A percentile compares a stretch with the other conserved stretches of the same genome.
Conservation (phyloP, 2,329 filamentous ascomycete genomes). For the Colletotrichum trifolii region DNA sequence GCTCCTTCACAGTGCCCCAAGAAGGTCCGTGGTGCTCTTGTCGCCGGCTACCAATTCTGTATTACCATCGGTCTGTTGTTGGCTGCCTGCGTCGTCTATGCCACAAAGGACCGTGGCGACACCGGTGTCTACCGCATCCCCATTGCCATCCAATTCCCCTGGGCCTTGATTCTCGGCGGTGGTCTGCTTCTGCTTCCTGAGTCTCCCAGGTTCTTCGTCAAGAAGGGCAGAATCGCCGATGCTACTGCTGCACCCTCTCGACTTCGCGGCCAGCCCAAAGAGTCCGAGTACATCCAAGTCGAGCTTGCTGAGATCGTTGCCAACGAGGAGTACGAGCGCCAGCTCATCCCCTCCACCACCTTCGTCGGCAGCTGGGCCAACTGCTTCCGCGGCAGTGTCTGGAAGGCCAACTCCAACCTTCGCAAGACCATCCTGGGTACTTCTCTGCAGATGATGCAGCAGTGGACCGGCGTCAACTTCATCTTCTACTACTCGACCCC, state of each 20-base stretch:
- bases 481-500: slow-evolving; percentile 89
- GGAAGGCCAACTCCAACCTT: slow-evolving; percentile 72
- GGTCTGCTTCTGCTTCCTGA: slow-evolving; percentile 85
- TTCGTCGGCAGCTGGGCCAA: slow-evolving; percentile 77
- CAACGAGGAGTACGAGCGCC: slow-evolving; percentile 87
- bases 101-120: slow-evolving; percentile 69
- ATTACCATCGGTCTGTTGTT: slow-evolving; percentile 83
- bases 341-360: slow-evolving; percentile 71
- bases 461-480: slow-evolving; percentile 90
- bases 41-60: slow-evolving; percentile 87
- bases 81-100: slow-evolving; percentile 80
- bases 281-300: slow-evolving; percentile 79
- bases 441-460: slow-evolving; percentile 84
- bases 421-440: slow-evolving; percentile 78
- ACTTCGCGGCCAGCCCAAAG: slow-evolving; percentile 78
- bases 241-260: slow-evolving; percentile 72
- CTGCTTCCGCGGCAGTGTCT: slow-evolving; percentile 74
- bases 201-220: slow-evolving; percentile 87
- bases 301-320: slow-evolving; percentile 89
- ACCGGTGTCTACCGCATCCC: slow-evolving; percentile 82
- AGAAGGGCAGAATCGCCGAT: slow-evolving; percentile 74
- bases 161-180: slow-evolving; percentile 78
- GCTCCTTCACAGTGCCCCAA: slow-evolving; percentile 59
- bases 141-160: slow-evolving; percentile 82
- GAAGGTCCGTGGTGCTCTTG: slow-evolving; percentile 81